Evolutionary conservation across 164 flowering plant genomes (phyloP).

Genomic region (Protea cynaroides): DNA sequence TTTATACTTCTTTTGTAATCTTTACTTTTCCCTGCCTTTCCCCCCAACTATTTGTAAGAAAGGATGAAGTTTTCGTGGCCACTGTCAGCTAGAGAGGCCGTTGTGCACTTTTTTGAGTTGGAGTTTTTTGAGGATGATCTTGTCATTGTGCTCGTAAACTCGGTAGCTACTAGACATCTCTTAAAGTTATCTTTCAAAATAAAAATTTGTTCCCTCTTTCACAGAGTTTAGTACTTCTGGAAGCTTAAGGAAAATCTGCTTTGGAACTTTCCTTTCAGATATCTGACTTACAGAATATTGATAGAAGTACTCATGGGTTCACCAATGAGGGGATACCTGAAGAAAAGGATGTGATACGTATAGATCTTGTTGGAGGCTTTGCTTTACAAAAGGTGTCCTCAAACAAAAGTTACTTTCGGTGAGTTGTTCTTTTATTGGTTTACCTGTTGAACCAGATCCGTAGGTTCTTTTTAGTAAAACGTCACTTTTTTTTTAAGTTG

Average conservation of each 20-base stretch:
- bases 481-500: no score
- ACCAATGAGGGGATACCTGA: conserved; percentile 63
- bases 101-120: conserved; percentile 62
- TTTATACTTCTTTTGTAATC: conserved; percentile 11
- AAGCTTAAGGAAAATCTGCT: neutral
- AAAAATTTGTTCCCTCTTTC: conserved; percentile 1
- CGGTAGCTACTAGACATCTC: conserved; percentile 42
- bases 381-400: conserved; percentile 75
- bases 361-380: conserved; percentile 81
- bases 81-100: conserved; percentile 68
- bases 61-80: conserved; percentile 98
- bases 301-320: conserved; percentile 51
- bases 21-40: conserved; percentile 24
- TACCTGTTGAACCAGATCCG: neutral
- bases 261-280: conserved; percentile 26
- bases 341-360: conserved; percentile 56
- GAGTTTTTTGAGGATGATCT: conserved; percentile 76
- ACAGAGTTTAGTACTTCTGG: neutral
- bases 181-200: neutral
- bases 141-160: conserved; percentile 55
- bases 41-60: conserved; percentile 57
- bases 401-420: conserved; percentile 80
- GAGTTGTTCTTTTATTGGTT: conserved; percentile 15
- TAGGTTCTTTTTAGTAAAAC: neutral
- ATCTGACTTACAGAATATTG: conserved; percentile 41